Conservation (phyloP, 2,329 filamentous ascomycete genomes). For the Fusarium sp. region DNA sequence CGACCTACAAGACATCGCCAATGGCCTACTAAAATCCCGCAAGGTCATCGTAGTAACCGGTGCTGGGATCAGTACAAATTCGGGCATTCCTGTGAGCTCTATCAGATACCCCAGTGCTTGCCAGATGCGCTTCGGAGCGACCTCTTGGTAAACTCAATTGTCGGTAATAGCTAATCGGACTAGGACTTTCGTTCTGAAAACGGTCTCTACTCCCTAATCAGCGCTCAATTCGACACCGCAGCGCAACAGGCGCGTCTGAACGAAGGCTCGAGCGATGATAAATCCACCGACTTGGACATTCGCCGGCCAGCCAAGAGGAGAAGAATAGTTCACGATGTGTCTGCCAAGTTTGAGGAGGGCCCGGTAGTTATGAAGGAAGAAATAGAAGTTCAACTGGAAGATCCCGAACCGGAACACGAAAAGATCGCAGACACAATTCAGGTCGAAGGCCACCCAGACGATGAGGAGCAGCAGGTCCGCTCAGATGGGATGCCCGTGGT, state of each 20-base stretch:
- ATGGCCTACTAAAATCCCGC: conserved; percentile 69
- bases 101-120: conserved; percentile 13
- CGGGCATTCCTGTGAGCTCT: conserved; percentile 71
- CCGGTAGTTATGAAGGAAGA: conserved; percentile 31
- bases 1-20: conserved; percentile 71
- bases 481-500: conserved; percentile 14
- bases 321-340: conserved; percentile 42
- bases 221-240: conserved; percentile 70
- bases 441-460: conserved; percentile 24
- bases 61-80: conserved; percentile 79
- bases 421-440: conserved; percentile 30
- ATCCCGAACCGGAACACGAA: conserved; percentile 22
- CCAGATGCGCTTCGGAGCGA: background rate
- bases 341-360: conserved; percentile 15
- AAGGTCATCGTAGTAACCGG: conserved; percentile 78
- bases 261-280: conserved; percentile 38
- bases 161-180: conserved; percentile 21
- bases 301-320: conserved; percentile 47
- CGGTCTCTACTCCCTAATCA: conserved; percentile 76
- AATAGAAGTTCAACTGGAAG: conserved; percentile 36
- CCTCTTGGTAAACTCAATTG: background rate
- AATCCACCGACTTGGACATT: conserved; percentile 24
- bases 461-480: conserved; percentile 16
- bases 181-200: conserved; percentile 78
- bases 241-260: conserved; percentile 48